Evolutionary conservation across 441 rosid species (phyloP).

Genomic region (Pelargonium cotyledonis): DNA sequence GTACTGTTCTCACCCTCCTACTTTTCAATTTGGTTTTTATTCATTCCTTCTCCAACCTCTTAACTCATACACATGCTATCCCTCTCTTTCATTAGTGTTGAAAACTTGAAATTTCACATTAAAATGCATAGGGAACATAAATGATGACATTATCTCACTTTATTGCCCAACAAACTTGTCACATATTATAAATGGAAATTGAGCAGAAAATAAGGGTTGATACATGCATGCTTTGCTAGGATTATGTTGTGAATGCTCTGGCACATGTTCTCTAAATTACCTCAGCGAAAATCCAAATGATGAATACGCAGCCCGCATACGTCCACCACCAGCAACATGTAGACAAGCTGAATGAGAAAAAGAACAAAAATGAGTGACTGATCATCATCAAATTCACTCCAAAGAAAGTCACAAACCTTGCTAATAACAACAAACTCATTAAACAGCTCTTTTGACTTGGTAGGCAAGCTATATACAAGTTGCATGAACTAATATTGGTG

Average conservation of each 20-base stretch:
- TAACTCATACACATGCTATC: slow-evolving; percentile 19
- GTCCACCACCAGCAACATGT: background rate
- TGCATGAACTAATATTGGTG: background rate
- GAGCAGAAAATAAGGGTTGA: background rate
- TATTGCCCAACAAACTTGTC: slow-evolving; percentile 1
- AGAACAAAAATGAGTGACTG: background rate
- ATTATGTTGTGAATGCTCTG: background rate
- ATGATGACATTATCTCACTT: slow-evolving; percentile 5
- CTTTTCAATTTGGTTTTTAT: slow-evolving; percentile 26
- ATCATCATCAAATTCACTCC: background rate
- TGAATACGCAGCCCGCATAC: background rate
- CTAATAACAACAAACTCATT: slow-evolving; percentile 6
- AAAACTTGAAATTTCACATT: slow-evolving; percentile 10
- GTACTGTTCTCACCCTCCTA: slow-evolving; percentile 28
- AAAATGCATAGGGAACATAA: slow-evolving; percentile 18
- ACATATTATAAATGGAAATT: background rate
- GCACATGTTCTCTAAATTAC: background rate
- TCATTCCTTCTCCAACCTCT: slow-evolving; percentile 13
- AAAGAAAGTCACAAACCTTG: background rate
- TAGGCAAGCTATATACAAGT: slow-evolving; percentile 1
- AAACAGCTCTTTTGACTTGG: slow-evolving; percentile 4
- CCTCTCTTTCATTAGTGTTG: background rate
- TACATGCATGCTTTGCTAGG: background rate
- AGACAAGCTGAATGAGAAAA: background rate
- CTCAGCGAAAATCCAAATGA: background rate